A percentile compares a stretch with the other conserved stretches of the same genome.
phyloP scores from a whole-genome alignment of 768 basidiomycete genomes.

The Gloeostereum incarnatum region DNA sequence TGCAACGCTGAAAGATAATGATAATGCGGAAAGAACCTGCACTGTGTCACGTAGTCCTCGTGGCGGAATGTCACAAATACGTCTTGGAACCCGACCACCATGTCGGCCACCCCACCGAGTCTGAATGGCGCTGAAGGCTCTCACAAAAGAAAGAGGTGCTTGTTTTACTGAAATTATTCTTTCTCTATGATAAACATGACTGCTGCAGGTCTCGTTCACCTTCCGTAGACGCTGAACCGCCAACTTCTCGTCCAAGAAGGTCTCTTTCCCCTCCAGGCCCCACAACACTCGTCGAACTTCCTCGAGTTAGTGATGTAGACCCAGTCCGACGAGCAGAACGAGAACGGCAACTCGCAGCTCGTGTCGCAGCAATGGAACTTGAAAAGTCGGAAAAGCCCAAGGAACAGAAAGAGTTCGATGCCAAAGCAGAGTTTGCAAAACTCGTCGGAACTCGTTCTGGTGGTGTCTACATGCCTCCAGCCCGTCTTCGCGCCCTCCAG shows the following conservation, averaged over 20 bases:
- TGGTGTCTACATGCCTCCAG: constrained; percentile 96
- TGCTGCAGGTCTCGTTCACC: constrained; percentile 38
- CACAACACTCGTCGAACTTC: constrained; percentile 16
- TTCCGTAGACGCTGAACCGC: constrained; percentile 29
- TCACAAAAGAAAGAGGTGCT: constrained; percentile 43
- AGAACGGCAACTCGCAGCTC: constrained; percentile 69
- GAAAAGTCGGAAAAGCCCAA: constrained; percentile 48
- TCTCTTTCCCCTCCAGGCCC: constrained; percentile 29
- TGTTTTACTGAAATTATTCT: neutral
- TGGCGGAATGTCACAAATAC: no score
- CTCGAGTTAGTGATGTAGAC: constrained; percentile 59
- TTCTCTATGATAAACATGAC: constrained; percentile 2
- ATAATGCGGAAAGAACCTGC: no score
- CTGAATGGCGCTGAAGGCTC: no score
- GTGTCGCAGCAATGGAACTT: constrained; percentile 60
- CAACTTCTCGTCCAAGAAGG: constrained; percentile 34
- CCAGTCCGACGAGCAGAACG: constrained; percentile 69
- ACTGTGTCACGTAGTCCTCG: no score
- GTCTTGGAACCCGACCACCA: no score
- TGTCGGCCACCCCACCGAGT: no score
- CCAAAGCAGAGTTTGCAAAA: constrained; percentile 85
- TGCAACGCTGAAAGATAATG: no score
- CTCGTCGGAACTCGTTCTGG: constrained; percentile 75
- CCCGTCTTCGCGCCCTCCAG: constrained; percentile 84
- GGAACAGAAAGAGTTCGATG: constrained; percentile 50